Base-by-base conservation (phyloP, 192 early-diverging fungal species). In the Podila verticillata region DNA sequence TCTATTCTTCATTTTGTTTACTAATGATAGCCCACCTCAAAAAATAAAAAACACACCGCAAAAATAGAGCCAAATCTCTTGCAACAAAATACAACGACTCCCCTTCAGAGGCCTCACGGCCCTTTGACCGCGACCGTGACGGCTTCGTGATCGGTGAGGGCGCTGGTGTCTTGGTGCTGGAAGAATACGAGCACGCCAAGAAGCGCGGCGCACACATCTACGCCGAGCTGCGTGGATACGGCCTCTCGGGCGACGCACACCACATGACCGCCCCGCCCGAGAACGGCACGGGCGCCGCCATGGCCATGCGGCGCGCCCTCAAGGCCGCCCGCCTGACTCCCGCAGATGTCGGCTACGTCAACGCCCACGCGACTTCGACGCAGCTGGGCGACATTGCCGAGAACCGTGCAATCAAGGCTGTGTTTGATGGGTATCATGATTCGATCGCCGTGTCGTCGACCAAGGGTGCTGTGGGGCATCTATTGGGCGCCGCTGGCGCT, bases 131-230 rank as follows among this genome's bases (percentile, higher is more conserved):
- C 22, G 87, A 90, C 65, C 90, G 97, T 2, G 89, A 91, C 62
- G 97, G 97, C 13, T 99, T 98, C 79, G 97, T 98, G 4, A 96
- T 99, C 35, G 94, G 95, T 19, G 97, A 99, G 65, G 97, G 97
- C 9, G 88, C 95, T 4, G 97, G 93, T 1, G 87, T 94, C 12
- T 84, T 99, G 35, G 92, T 99, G 0, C 85, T 99, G 30, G 97
- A 99, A 65, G 95, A 96, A 72, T 90, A 89, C 63, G 92, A 94
- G 56, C 97, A 97, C 71, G 97, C 97, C 12, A 89, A 82, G 65
- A 75, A 79, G 26, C 90, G 97, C 48, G 94, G 94, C n/a, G 96
- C 96, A 17, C 84, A 65, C 4, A 96, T 99, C 29, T 99, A 99
- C 66, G 95, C 95, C 7, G 96, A 97, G 82, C 57, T 99, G 5